phyloP scores from a whole-genome alignment of 768 basidiomycete species.

The Tulasnella sp. region DNA sequence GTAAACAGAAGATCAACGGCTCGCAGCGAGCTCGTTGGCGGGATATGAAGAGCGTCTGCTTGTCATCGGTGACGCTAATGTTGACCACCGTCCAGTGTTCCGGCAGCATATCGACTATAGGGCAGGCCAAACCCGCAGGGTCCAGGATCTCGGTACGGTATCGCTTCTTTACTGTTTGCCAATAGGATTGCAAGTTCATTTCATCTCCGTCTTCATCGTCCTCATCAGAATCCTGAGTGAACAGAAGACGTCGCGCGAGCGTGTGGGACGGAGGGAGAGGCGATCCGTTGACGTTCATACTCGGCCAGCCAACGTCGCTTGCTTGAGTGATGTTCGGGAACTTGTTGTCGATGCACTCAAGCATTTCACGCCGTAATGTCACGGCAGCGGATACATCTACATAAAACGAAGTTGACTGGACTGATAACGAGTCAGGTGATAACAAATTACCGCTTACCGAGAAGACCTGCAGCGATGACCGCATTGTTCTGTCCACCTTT shows the following conservation, averaged over 20 bases:
- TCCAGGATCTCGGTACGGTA: conserved; percentile 34
- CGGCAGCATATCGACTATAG: conserved; percentile 43
- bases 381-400: conserved; percentile 65
- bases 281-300: conserved; percentile 35
- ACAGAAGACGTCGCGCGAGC: not conserved
- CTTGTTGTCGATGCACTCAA: conserved; percentile 70
- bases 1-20: conserved; percentile 80
- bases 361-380: conserved; percentile 74
- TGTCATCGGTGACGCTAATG: conserved; percentile 73
- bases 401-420: not conserved
- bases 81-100: conserved; percentile 73
- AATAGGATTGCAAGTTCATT: conserved; percentile 40
- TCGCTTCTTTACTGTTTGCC: conserved; percentile 44
- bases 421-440: not conserved
- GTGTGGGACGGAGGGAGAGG: conserved; percentile 22
- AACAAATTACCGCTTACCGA: conserved; percentile 35
- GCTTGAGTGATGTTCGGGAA: conserved; percentile 31
- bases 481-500: conserved; percentile 40
- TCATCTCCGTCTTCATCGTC: conserved; percentile 25
- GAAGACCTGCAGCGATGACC: conserved; percentile 45
- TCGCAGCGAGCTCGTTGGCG: conserved; percentile 51
- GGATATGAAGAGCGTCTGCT: conserved; percentile 69
- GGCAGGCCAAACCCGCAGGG: conserved; percentile 32
- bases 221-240: conserved; percentile 25
- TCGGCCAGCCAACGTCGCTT: conserved; percentile 73